A percentile compares a stretch with the other conserved stretches of the same genome.
Evolutionary conservation across 768 basidiomycete genomes (phyloP).

Genomic region (Piloderma croceum): DNA sequence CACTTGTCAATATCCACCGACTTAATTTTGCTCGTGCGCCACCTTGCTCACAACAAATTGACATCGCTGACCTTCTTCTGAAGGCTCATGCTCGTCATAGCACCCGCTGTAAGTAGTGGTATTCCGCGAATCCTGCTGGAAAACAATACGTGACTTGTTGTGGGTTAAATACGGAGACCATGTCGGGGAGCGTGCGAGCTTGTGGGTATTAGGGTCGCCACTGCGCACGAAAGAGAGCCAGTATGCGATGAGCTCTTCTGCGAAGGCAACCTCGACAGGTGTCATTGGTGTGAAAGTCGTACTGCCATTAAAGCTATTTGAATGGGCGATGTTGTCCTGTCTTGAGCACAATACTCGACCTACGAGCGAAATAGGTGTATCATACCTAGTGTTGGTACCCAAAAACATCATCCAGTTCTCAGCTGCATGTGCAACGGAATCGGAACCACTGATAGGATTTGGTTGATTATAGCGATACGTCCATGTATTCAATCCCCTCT

Average conservation of each 20-base stretch:
- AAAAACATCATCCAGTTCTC: slow-evolving; percentile 69
- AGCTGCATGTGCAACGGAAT: slow-evolving; percentile 43
- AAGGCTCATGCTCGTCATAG: slow-evolving; percentile 34
- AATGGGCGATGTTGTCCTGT: slow-evolving; percentile 10
- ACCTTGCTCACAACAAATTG: slow-evolving; percentile 32
- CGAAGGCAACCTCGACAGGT: slow-evolving; percentile 44
- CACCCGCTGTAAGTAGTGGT: slow-evolving; percentile 33
- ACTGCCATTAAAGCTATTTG: slow-evolving; percentile 44
- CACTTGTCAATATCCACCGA: not conserved
- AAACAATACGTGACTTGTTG: slow-evolving; percentile 36
- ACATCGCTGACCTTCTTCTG: slow-evolving; percentile 33
- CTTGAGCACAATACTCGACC: not conserved
- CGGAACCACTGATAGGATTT: slow-evolving; percentile 36
- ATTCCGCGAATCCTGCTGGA: slow-evolving; percentile 33
- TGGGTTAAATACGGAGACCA: slow-evolving; percentile 39
- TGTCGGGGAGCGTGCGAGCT: slow-evolving; percentile 42
- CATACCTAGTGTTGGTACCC: slow-evolving; percentile 56
- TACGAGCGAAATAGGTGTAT: not conserved
- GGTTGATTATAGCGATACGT: slow-evolving; percentile 58
- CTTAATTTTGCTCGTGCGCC: slow-evolving; percentile 31
- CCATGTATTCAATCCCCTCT: slow-evolving; percentile 32
- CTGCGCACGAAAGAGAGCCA: slow-evolving; percentile 62
- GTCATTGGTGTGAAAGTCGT: slow-evolving; percentile 43
- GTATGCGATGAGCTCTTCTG: slow-evolving; percentile 56
- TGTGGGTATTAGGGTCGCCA: slow-evolving; percentile 50